A percentile compares a stretch with the other conserved stretches of the same genome.
Conservation (phyloP, 208 protist species). For the Acanthamoeba rhysodes region DNA sequence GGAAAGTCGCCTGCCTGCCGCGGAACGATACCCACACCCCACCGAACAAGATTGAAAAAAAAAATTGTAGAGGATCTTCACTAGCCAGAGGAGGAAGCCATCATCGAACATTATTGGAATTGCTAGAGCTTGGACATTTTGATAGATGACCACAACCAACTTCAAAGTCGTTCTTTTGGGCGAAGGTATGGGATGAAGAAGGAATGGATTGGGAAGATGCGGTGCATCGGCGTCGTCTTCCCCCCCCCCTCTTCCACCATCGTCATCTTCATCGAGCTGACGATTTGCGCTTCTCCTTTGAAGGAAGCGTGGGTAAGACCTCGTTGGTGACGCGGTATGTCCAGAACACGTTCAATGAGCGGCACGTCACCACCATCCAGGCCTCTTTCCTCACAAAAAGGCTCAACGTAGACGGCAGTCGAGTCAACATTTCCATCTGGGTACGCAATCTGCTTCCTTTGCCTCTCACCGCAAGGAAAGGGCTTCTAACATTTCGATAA, state of each 20-base stretch:
- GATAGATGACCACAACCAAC: conserved; percentile 57
- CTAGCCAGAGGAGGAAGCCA: too few species aligned
- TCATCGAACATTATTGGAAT: too few species aligned
- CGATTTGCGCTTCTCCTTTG: background rate
- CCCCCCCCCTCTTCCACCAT: background rate
- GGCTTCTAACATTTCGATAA: background rate
- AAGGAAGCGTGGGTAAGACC: conserved; percentile 91
- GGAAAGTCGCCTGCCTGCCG: too few species aligned
- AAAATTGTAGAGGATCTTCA: too few species aligned
- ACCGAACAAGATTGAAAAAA: too few species aligned
- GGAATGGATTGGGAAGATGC: too few species aligned
- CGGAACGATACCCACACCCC: too few species aligned
- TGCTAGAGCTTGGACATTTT: background rate
- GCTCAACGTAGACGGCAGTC: conserved; percentile 84
- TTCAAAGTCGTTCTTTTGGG: conserved; percentile 78
- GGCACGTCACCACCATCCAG: conserved; percentile 85
- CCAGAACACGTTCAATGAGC: conserved; percentile 88
- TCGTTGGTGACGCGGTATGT: conserved; percentile 89
- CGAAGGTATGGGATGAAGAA: conserved; percentile 46
- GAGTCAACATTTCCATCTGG: conserved; percentile 87
- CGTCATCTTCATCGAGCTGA: background rate
- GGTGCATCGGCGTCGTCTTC: background rate
- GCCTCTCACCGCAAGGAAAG: background rate
- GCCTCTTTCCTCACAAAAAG: conserved; percentile 87
- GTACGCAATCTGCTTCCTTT: background rate